These are phyloP conservation scores for Garcileccinum viscosum DNA, from an alignment of 1,284 basidiomycete species.

Conservation along the genomic window DNA sequence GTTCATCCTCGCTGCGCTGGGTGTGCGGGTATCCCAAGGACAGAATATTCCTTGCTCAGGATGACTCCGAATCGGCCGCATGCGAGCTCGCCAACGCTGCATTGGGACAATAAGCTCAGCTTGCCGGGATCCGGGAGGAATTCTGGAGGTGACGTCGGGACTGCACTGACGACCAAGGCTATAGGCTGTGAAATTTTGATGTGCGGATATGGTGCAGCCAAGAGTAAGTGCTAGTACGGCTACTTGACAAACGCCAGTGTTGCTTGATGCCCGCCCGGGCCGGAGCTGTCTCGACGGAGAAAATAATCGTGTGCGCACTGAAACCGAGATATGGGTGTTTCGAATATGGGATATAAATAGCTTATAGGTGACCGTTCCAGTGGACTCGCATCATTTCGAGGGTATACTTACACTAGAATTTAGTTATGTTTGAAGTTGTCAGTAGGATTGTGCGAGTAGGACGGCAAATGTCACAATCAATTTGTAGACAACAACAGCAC, in stretches of 20 bases:
- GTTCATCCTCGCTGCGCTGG: background rate
- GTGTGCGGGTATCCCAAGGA: background rate
- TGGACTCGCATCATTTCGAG: too few relatives aligned
- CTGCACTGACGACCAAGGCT: background rate
- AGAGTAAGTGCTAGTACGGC: too few relatives aligned
- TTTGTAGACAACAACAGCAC: background rate
- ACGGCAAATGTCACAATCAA: background rate
- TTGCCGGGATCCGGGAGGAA: background rate
- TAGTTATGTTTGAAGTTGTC: too few relatives aligned
- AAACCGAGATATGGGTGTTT: background rate
- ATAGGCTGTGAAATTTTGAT: background rate
- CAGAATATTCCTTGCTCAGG: background rate
- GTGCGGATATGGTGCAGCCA: background rate
- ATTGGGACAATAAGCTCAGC: background rate
- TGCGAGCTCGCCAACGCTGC: background rate
- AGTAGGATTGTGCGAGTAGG: too few relatives aligned
- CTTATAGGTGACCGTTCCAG: too few relatives aligned
- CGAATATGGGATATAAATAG: background rate
- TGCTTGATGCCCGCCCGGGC: background rate
- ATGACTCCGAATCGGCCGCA: background rate
- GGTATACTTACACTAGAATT: too few relatives aligned
- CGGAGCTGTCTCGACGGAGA: background rate
- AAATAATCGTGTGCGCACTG: background rate
- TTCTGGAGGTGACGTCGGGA: background rate
- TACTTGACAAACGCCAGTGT: background rate